Conservation (phyloP, 257 asterid genomes). For the Leptodermis oblonga region DNA sequence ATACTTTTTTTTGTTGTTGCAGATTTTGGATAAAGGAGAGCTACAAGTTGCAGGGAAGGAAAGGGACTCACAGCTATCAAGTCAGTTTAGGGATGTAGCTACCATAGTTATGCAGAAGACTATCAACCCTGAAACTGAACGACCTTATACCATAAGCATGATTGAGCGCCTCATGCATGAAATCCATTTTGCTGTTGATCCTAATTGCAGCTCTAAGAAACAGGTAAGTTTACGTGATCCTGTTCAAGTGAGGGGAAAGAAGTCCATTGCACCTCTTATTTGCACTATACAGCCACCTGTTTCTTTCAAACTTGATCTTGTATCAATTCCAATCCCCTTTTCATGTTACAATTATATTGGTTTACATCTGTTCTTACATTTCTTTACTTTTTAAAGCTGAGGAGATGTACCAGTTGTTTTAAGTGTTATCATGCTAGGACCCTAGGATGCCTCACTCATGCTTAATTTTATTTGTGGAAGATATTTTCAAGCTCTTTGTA, state of each 20-base stretch:
- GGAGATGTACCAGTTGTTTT: neutral
- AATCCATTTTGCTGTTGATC: conserved; percentile 89
- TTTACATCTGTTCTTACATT: neutral
- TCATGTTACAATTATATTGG: neutral
- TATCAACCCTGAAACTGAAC: conserved; percentile 77
- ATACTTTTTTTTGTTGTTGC: neutral
- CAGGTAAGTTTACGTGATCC: conserved; percentile 44
- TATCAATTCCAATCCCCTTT: neutral
- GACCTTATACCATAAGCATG: conserved; percentile 96
- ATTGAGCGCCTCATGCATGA: conserved; percentile 95
- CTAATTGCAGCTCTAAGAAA: conserved; percentile 87
- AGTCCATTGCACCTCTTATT: neutral
- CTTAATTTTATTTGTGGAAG: neutral
- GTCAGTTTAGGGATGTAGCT: conserved; percentile 91
- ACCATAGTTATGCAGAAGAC: conserved; percentile 96
- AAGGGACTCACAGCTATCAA: conserved; percentile 85
- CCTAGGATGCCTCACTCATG: neutral
- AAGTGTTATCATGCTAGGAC: neutral
- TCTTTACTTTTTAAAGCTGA: neutral
- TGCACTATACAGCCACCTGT: neutral
- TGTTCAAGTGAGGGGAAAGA: conserved; percentile 1
- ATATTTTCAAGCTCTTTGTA: neutral
- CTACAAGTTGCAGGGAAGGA: conserved; percentile 98
- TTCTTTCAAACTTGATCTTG: neutral
- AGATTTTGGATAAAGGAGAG: conserved; percentile 96